phyloP scores from a whole-genome alignment of 2,329 filamentous ascomycete genomes.

The Colletotrichum eleusines region DNA sequence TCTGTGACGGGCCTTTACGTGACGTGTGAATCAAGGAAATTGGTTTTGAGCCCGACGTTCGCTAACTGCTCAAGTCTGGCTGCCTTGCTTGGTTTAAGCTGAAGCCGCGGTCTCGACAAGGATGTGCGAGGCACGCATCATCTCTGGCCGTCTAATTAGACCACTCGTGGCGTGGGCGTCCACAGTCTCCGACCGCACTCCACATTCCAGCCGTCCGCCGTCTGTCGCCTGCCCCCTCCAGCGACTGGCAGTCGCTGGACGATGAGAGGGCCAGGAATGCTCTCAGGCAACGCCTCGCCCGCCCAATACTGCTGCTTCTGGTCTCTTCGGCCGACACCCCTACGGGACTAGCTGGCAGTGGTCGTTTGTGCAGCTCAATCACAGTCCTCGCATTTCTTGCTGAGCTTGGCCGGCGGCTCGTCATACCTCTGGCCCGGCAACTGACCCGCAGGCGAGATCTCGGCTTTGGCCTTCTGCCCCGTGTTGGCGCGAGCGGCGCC shows the following conservation, averaged over 20 bases:
- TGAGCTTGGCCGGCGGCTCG: conserved; percentile 8
- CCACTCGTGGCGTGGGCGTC: conserved; percentile 4
- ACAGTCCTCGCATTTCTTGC: conserved; percentile 38
- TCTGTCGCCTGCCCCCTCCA: not conserved
- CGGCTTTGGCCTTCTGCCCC: conserved; percentile 32
- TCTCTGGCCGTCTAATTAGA: not conserved
- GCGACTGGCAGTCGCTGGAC: not conserved
- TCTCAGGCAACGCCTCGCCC: not conserved
- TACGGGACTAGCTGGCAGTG: not conserved
- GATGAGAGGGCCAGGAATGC: conserved; percentile 6
- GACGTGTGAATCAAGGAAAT: not conserved
- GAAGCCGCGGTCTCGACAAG: not conserved
- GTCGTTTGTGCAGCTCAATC: not conserved
- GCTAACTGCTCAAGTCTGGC: not conserved
- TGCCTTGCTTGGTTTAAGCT: not conserved
- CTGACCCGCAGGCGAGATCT: conserved; percentile 21
- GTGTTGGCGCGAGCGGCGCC: conserved; percentile 38
- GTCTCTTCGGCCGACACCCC: not conserved
- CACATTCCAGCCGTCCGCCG: conserved; percentile 19
- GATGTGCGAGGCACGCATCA: not conserved
- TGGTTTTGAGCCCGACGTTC: not conserved
- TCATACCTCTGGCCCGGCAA: not conserved
- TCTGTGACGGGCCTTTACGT: not conserved
- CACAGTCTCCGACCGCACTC: not conserved
- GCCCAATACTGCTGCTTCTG: not conserved